Percentiles rank a stretch among this genome's conserved stretches.
Evolutionary conservation across 169 alveolate species (phyloP).

Genomic region (Plasmodium falciparum): DNA sequence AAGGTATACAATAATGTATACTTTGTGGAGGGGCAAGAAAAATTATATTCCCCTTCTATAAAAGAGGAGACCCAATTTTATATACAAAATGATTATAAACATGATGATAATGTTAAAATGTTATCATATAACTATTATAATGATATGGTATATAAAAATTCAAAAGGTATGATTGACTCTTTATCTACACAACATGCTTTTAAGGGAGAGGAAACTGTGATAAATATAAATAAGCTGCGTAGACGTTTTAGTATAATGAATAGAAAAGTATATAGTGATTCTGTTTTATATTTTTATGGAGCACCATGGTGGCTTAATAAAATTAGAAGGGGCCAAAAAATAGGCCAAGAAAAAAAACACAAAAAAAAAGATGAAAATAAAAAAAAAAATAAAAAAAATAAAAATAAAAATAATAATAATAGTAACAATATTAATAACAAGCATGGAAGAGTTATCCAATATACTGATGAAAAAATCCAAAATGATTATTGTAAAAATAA

Average conservation of each 20-base stretch:
- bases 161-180: too few species aligned
- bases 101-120: too few species aligned
- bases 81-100: too few species aligned
- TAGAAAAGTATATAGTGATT: slow-evolving; percentile 10
- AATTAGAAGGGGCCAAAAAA: neutral
- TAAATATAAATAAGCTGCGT: neutral
- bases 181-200: too few species aligned
- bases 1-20: too few species aligned
- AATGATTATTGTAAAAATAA: too few species aligned
- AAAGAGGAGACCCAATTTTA: too few species aligned
- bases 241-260: neutral
- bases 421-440: neutral
- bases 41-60: too few species aligned
- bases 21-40: too few species aligned
- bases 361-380: neutral
- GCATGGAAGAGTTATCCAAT: neutral
- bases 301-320: neutral
- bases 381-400: neutral
- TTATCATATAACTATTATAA: too few species aligned
- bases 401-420: neutral
- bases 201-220: neutral
- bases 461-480: too few species aligned
- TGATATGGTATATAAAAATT: too few species aligned
- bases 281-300: neutral
- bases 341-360: neutral